Percentiles rank a stretch among this genome's conserved stretches.
Conservation (phyloP, 2,329 filamentous ascomycete species). For the Talaromyces sp. region DNA sequence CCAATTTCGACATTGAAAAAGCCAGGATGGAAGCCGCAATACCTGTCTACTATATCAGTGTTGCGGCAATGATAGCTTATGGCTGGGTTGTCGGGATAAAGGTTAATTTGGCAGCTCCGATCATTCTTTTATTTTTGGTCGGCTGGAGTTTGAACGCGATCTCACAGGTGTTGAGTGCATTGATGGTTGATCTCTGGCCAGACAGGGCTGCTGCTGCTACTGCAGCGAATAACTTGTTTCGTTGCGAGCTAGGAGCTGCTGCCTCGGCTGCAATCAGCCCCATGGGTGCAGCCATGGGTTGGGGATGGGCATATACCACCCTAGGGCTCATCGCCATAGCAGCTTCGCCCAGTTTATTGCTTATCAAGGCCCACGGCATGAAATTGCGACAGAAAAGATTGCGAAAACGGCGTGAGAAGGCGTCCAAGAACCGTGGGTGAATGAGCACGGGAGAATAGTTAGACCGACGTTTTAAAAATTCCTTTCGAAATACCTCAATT, state of each 20-base stretch:
- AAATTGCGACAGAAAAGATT: background rate
- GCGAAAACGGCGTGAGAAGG: background rate
- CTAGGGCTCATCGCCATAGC: background rate
- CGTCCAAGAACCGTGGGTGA: background rate
- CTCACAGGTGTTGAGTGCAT: background rate
- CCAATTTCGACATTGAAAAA: conserved; percentile 39
- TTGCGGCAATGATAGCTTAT: conserved; percentile 27
- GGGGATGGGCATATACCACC: conserved; percentile 17
- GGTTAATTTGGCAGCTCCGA: conserved; percentile 29
- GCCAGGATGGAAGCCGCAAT: conserved; percentile 37
- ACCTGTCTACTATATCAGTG: conserved; percentile 15
- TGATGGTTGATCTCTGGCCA: conserved; percentile 17
- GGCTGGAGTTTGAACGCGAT: conserved; percentile 29
- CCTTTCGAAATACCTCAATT: no score
- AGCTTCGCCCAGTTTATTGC: background rate
- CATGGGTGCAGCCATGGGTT: conserved; percentile 30
- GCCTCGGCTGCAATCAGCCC: conserved; percentile 38
- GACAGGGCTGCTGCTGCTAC: conserved; percentile 36
- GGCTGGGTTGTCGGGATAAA: conserved; percentile 36
- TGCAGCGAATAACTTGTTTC: conserved; percentile 40
- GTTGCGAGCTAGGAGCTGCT: conserved; percentile 41
- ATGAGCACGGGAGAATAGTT: background rate
- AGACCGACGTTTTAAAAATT: background rate
- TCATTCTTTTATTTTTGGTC: conserved; percentile 34
- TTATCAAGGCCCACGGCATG: background rate